A percentile compares a stretch with the other conserved stretches of the same genome.
phyloP scores from a whole-genome alignment of 164 flowering plant genomes.

The Saururus chinensis region DNA sequence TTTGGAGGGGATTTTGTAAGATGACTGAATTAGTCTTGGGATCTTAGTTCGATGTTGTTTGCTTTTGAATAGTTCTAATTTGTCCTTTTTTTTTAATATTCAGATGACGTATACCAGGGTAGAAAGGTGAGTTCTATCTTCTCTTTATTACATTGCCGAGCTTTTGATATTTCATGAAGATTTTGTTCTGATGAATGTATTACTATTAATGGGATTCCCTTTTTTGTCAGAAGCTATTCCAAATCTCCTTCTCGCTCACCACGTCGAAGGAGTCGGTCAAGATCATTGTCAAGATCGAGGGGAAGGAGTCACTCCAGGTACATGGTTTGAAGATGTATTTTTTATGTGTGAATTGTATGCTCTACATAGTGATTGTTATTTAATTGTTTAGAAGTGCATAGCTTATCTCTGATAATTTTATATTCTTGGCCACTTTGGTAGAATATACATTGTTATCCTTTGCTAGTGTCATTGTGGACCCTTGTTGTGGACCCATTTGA shows the following conservation, averaged over 20 bases:
- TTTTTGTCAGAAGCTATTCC: not conserved
- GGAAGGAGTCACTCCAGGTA: constrained; percentile 47
- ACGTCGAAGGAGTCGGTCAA: constrained; percentile 42
- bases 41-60: too few species aligned
- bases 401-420: too few species aligned
- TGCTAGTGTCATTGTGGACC: too few species aligned
- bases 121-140: constrained; percentile 24
- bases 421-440: too few species aligned
- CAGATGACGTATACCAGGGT: constrained; percentile 40
- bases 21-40: too few species aligned
- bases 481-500: too few species aligned
- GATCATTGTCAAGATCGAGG: constrained; percentile 30
- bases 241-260: constrained; percentile 19
- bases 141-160: not conserved
- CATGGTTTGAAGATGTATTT: not conserved
- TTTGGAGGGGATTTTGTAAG: too few species aligned
- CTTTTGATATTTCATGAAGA: constrained; percentile 13
- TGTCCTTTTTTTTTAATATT: not conserved
- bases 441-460: too few species aligned
- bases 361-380: not conserved
- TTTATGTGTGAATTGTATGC: not conserved
- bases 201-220: not conserved
- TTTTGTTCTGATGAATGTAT: constrained; percentile 1
- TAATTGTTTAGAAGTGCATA: too few species aligned
- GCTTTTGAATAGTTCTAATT: not conserved